Evolutionary conservation across 2,329 filamentous ascomycete species (phyloP).

Genomic region (Aspergillus fischeri): DNA sequence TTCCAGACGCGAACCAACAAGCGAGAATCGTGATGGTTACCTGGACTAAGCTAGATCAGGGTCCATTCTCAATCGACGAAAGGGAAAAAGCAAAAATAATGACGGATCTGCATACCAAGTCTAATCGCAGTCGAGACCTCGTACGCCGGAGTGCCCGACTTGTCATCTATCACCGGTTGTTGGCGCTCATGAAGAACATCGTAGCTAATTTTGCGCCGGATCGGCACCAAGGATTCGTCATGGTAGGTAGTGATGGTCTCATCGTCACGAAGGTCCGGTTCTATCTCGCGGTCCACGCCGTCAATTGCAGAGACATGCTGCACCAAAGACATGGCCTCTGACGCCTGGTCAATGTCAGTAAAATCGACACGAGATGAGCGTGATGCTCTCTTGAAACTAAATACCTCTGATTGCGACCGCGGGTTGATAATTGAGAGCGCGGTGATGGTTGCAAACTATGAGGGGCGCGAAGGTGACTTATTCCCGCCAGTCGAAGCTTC

Average conservation of each 20-base stretch:
- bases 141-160: slow-evolving; percentile 44
- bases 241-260: slow-evolving; percentile 8
- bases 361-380: neutral
- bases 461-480: neutral
- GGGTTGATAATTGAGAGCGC: neutral
- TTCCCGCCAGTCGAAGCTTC: neutral
- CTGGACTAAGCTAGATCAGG: slow-evolving; percentile 43
- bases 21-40: slow-evolving; percentile 60
- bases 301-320: slow-evolving; percentile 50
- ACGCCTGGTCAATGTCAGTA: neutral
- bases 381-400: neutral
- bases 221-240: slow-evolving; percentile 18
- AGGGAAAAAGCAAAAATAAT: neutral
- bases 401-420: neutral
- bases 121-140: slow-evolving; percentile 37
- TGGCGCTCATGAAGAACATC: slow-evolving; percentile 39
- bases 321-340: slow-evolving; percentile 46
- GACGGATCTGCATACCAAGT: slow-evolving; percentile 14
- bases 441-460: neutral
- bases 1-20: slow-evolving; percentile 70
- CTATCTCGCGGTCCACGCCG: slow-evolving; percentile 43
- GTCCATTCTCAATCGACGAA: neutral
- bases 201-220: slow-evolving; percentile 44
- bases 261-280: slow-evolving; percentile 16
- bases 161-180: slow-evolving; percentile 32